Base-by-base conservation (phyloP, 2,329 filamentous ascomycete genomes). In the Xylariomycetidae sp. region DNA sequence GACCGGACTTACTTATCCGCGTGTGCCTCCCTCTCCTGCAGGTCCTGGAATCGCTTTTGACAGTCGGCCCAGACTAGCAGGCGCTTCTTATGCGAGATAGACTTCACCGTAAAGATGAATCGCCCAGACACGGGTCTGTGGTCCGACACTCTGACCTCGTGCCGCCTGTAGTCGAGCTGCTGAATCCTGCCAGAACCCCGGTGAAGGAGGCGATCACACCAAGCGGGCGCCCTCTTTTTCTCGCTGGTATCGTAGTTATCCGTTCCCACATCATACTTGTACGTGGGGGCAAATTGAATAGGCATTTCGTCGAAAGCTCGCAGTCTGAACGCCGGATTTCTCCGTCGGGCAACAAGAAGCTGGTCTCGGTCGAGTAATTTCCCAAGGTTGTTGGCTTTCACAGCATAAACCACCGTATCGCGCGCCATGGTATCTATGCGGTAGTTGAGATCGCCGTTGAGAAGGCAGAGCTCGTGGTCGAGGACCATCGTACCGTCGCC, bases 371-470 rank as follows among this genome's bases (percentile, higher is more conserved):
- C 90, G 1, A 98, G 79, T 2, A 98, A 74, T 55, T 95, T 94
- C 17, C 70, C 54, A 3, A 97, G 70, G 46, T 97, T 94, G 42
- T 83, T 82, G 26, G 82, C 73, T 43, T 85, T 82, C 31, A 97
- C 78, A 2, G 88, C 88, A 39, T 82, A 82, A 34, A 97, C 84
- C 3, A 98, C 90, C 0, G 86, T 88, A 51, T 97, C 88, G 31
- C 92, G 85, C 13, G 88, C 88, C 78, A 97, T 96, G 16, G 89
- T 88, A 58, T 98, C 92, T 52, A 98, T 97, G 41, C 92, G 88
- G 60, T 98, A 98, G 62, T 98, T 98, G 31, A 98, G 72, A 57
- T 98, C 92, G 17, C 92, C 92, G 51, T 97, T 97, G 26, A 97
- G 65, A 30, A 98, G 80, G 58, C 90, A 96, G n/a, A 98, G 83